Conservation (phyloP, 495 filamentous ascomycete species). For the Lasiosphaeriaceae sp. region DNA sequence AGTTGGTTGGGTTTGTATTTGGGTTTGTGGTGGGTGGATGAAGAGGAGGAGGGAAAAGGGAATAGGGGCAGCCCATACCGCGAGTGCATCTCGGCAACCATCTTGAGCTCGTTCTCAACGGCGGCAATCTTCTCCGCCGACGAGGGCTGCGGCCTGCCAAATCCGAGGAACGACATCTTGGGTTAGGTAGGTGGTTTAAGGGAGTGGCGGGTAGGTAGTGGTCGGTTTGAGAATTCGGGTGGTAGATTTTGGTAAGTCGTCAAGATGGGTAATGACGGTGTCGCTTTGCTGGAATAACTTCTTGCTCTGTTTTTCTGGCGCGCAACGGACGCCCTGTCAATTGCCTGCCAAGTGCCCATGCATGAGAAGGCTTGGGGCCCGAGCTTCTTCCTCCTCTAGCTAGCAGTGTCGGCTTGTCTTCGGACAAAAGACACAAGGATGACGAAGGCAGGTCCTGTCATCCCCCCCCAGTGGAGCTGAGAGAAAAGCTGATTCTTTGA, state of each 20-base stretch:
- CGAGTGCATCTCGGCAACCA: slow-evolving; percentile 94
- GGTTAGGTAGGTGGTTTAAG: background rate
- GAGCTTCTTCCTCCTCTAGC: background rate
- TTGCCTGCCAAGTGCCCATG: background rate
- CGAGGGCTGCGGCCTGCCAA: slow-evolving; percentile 84
- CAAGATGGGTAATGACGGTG: background rate
- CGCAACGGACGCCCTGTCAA: too few relatives aligned
- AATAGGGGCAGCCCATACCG: slow-evolving; percentile 52
- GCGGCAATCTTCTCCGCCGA: slow-evolving; percentile 94
- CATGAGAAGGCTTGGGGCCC: too few relatives aligned
- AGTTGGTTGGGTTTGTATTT: too few relatives aligned
- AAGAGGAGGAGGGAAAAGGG: background rate
- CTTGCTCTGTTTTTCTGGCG: too few relatives aligned
- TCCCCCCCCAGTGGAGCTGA: too few relatives aligned
- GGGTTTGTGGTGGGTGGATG: background rate
- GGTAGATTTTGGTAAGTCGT: background rate
- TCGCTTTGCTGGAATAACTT: background rate
- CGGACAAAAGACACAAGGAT: background rate
- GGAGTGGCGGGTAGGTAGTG: background rate
- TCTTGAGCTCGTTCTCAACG: slow-evolving; percentile 90
- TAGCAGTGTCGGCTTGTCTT: background rate
- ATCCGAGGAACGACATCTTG: slow-evolving; percentile 90
- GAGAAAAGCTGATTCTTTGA: too few relatives aligned
- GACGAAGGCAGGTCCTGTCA: too few relatives aligned
- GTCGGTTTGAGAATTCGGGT: background rate